Evolutionary conservation across 2,329 filamentous ascomycete genomes (phyloP), one percentile per base, ranked within the genome.

Genomic region (Ceratocystis lukuohia): DNA sequence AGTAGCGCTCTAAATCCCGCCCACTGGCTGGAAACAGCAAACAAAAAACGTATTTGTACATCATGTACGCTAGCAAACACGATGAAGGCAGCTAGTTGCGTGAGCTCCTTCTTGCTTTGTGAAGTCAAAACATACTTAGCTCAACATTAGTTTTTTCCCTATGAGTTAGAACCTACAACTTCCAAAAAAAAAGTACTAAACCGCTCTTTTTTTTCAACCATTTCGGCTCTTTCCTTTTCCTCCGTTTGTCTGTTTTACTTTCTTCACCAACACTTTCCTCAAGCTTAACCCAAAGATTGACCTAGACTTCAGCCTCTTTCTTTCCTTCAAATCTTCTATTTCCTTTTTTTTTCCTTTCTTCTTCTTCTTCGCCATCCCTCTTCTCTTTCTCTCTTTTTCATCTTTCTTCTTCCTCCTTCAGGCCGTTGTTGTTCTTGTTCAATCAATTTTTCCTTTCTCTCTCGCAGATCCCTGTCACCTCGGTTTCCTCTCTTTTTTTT

Each of bases 161-260:
- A 17, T 15, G 5, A 59, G 7, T 37, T n/a, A 59, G 28, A 59
- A 59, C 56, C 12, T 12, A 8, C 28, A 59, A 59, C 28, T 59
- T 17, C 56, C 56, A 59, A 30, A 59, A 37, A 28, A 28, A 57
- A 17, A 5, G 17, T 1, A 30, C 48, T 20, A 59, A 59, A 30
- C 7, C 22, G 4, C 28, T 17, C 20, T 37, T n/a, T 17, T 37
- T 5, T n/a, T n/a, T 8, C 17, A 4, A 37, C 56, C 25, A 28
- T 33, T 37, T 37, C 33, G 30, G 56, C 28, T 59, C 56, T 37
- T 59, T 33, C 56, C 56, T 59, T 37, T n/a, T 59, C 30, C 28
- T 59, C 56, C 56, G 56, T 59, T 59, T 59, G 56, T 59, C 56
- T 41, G 37, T 41, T 59, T 59, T 17, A 30, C 17, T 25, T 59